Base-by-base conservation (phyloP, 129 eudicot species). In the Silybum marianum region DNA sequence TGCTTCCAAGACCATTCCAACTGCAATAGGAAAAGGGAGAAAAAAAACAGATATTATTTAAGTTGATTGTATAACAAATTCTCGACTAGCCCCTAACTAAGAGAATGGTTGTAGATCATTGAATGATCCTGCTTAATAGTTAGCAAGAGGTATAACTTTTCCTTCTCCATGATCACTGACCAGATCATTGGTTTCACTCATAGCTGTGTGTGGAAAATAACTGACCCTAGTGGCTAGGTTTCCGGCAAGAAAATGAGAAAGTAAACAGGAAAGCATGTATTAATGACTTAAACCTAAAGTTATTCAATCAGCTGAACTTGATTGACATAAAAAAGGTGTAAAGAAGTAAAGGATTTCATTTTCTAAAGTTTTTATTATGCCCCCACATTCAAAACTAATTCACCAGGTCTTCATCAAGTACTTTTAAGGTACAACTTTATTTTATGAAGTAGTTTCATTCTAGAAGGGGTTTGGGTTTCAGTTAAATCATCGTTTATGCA, bases 1-100 rank as follows among this genome's bases (percentile, higher is more conserved):
- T 93, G 89, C 75, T 91, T 81, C 95, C 99, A 73, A 96, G 93
- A 68, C 93, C 98, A 82, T 88, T 88, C 99, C 99, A 96, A 85
- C 99, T 96, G 88, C 90, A 84, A 75, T 46, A 25, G 73, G 60
- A 73, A 65, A 78, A 58, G 63, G 72, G 71, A 4, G 30, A 26
- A 26, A n/a, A n/a, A 14, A 80, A 46, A 51, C 26, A 13, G 7
- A 62, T 11, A 40, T 6, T 72, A 34, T 44, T 2, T 4, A 39
- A 25, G 42, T 58, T 80, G 36, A n/a, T 48, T 51, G 36, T 26
- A 40, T 40, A 36, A 23, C 22, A 73, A 40, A 21, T 63, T 39
- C 73, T 38, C 21, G 23, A 24, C 3, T 48, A 13, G 40, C 54
- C 26, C 71, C 23, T 58, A 58, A n/a, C 66, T 58, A n/a, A 58